Percentiles rank a stretch among this genome's conserved stretches.
These are phyloP conservation scores for Castanospermum australe DNA, from an alignment of 306 rosid species.

Conservation along the genomic window DNA sequence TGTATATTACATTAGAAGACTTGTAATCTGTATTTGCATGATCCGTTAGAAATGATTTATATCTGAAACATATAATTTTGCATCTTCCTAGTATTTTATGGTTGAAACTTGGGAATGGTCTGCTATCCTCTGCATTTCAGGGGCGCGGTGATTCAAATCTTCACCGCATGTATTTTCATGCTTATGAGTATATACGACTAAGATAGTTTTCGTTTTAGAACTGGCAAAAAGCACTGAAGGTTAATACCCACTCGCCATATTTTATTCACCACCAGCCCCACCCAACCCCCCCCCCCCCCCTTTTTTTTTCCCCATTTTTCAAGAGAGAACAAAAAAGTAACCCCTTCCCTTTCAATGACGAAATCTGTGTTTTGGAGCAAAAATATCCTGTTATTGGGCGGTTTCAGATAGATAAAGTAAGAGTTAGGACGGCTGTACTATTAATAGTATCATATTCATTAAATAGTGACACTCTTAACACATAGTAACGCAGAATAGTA, in stretches of 20 bases:
- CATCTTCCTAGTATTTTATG: neutral
- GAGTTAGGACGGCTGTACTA: neutral
- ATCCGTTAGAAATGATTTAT: neutral
- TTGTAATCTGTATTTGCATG: neutral
- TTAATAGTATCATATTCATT: constrained; percentile 4
- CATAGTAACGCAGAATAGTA: neutral
- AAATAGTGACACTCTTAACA: constrained; percentile 7
- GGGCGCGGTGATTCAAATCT: neutral
- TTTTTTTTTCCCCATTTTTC: neutral
- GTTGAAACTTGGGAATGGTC: neutral
- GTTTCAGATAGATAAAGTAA: neutral
- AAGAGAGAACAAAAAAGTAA: neutral
- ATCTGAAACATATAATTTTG: neutral
- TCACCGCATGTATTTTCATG: neutral
- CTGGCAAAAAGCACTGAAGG: too few species aligned
- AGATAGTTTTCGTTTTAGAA: too few species aligned
- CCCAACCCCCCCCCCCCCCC: too few species aligned
- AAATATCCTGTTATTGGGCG: neutral
- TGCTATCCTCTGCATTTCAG: neutral
- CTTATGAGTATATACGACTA: neutral
- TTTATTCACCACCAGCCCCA: neutral
- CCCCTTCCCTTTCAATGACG: neutral
- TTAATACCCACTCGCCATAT: neutral
- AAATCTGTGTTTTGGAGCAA: neutral
- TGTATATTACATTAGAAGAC: neutral